Evolutionary conservation across 2,329 filamentous ascomycete genomes (phyloP).

Genomic region (Hirsutella thompsonii): DNA sequence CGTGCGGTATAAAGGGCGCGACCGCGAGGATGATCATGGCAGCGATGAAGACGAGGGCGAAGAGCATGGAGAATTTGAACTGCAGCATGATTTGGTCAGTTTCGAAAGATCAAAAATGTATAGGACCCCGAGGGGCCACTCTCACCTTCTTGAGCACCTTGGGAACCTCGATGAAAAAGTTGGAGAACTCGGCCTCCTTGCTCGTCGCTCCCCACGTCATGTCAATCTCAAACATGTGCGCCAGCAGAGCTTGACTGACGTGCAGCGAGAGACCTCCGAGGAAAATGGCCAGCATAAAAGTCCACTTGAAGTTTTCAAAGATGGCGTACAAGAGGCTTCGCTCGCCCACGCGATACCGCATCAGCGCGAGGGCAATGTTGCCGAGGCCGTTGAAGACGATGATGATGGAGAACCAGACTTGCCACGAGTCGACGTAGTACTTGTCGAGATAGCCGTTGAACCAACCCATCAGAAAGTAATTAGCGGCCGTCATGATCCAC

Average conservation of each 20-base stretch:
- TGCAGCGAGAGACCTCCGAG: conserved; percentile 71
- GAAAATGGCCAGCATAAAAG: conserved; percentile 63
- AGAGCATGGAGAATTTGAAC: conserved; percentile 62
- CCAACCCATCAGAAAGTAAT: conserved; percentile 69
- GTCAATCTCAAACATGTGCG: conserved; percentile 75
- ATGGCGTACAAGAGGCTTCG: conserved; percentile 42
- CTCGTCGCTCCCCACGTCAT: conserved; percentile 79
- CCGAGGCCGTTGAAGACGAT: conserved; percentile 66
- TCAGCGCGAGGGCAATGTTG: conserved; percentile 57
- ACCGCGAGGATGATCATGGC: conserved; percentile 53
- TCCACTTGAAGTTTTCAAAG: conserved; percentile 61
- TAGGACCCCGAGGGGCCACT: conserved; percentile 24
- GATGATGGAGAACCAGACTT: conserved; percentile 70
- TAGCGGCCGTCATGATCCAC: conserved; percentile 59
- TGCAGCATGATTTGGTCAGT: conserved; percentile 12
- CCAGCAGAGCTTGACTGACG: conserved; percentile 64
- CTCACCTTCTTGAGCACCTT: conserved; percentile 67
- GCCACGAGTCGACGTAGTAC: conserved; percentile 69
- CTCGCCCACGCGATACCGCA: conserved; percentile 61
- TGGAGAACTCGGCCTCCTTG: conserved; percentile 70
- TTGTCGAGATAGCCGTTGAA: conserved; percentile 67
- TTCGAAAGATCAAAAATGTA: conserved; percentile 6
- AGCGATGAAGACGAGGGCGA: conserved; percentile 43
- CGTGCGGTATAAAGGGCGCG: conserved; percentile 49
- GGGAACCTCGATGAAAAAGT: conserved; percentile 76